A percentile compares a stretch with the other conserved stretches of the same genome.
Conservation (phyloP, 352 stramenopile species). For the Globisporangium parvum region DNA sequence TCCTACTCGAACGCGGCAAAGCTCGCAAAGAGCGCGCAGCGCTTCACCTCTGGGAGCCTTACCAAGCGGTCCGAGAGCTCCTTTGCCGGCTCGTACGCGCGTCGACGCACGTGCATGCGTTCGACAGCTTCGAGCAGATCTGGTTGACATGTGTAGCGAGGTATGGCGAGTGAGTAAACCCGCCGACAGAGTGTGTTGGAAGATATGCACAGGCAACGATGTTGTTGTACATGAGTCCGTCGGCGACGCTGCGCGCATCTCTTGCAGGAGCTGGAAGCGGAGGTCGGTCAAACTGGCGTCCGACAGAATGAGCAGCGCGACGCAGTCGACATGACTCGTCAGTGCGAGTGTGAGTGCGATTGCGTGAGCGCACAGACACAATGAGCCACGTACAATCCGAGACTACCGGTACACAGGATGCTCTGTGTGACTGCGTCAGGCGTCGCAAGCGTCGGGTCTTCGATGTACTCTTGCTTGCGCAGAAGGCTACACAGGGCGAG, state of each 20-base stretch:
- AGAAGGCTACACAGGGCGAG: constrained; percentile 21
- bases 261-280: constrained; percentile 30
- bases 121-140: constrained; percentile 40
- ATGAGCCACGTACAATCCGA: constrained; percentile 36
- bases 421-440: constrained; percentile 23
- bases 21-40: constrained; percentile 23
- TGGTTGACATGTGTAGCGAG: constrained; percentile 5
- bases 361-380: too few species aligned
- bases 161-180: too few species aligned
- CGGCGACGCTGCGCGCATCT: constrained; percentile 25
- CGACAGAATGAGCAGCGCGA: neutral
- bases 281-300: constrained; percentile 32
- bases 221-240: constrained; percentile 25
- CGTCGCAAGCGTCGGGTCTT: constrained; percentile 29
- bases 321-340: neutral
- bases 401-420: constrained; percentile 27
- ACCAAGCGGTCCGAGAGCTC: constrained; percentile 27
- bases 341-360: too few species aligned
- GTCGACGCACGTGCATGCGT: constrained; percentile 35
- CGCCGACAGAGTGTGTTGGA: too few species aligned
- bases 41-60: constrained; percentile 23
- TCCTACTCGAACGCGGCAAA: constrained; percentile 22
- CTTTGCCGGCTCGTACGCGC: constrained; percentile 25
- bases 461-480: constrained; percentile 38
- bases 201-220: too few species aligned